phyloP scores from a whole-genome alignment of 768 basidiomycete species.

The Boletus rufocinnamomeus region DNA sequence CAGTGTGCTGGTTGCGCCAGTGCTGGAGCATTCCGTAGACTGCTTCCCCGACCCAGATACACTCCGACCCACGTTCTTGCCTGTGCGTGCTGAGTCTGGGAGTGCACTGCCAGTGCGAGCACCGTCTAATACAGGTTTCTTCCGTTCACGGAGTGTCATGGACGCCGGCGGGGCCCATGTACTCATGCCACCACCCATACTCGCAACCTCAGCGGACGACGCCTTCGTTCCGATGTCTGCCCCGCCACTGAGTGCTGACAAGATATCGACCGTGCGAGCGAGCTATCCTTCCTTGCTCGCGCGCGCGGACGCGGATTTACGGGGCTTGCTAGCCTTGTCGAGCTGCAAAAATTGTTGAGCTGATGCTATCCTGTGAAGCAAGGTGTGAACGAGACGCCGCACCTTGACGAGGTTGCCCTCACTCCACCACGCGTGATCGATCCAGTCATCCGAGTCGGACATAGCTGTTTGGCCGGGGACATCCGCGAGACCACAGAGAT shows the following conservation, averaged over 20 bases:
- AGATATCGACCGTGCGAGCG: constrained; percentile 46
- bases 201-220: constrained; percentile 1
- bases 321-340: constrained; percentile 64
- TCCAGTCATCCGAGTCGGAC: no score
- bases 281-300: constrained; percentile 55
- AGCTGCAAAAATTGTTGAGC: constrained; percentile 56
- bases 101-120: no score
- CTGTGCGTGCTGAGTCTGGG: background rate
- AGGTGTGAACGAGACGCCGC: no score
- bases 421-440: no score
- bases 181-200: background rate
- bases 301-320: constrained; percentile 43
- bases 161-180: constrained; percentile 38
- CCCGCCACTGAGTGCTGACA: constrained; percentile 13
- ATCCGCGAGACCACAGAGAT: no score
- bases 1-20: background rate
- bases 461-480: no score
- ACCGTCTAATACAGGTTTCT: constrained; percentile 30
- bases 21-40: background rate
- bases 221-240: constrained; percentile 3
- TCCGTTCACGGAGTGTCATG: constrained; percentile 53
- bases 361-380: no score
- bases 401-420: no score
- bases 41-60: constrained; percentile 4
- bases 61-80: constrained; percentile 3